These are phyloP conservation scores for Elsinoe australis DNA, from an alignment of 2,329 filamentous ascomycete species.

Conservation along the genomic window DNA sequence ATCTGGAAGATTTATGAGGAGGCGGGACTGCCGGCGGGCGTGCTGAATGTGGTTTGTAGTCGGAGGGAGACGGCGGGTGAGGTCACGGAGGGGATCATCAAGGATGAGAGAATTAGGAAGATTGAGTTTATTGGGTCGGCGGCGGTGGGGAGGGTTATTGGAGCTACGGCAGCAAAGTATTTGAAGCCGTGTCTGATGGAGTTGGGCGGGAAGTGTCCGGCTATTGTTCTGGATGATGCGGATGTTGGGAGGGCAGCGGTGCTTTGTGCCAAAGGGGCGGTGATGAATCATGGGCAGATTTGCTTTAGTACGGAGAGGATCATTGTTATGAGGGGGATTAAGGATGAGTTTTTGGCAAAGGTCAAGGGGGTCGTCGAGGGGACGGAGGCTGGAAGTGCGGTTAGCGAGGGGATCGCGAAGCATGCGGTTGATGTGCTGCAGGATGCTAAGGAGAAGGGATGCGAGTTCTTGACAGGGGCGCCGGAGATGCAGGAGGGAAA, in stretches of 20 bases:
- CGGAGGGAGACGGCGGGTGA: slow-evolving; percentile 51
- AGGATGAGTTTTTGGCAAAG: slow-evolving; percentile 44
- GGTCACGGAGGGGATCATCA: slow-evolving; percentile 34
- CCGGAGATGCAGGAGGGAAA: slow-evolving; percentile 18
- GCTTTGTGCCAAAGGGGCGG: slow-evolving; percentile 9
- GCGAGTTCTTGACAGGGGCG: slow-evolving; percentile 24
- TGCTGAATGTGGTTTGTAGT: slow-evolving; percentile 48
- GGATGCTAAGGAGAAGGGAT: slow-evolving; percentile 25
- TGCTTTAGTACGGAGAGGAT: slow-evolving; percentile 80
- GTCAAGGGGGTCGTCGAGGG: slow-evolving; percentile 36
- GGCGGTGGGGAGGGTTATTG: slow-evolving; percentile 24
- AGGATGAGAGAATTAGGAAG: slow-evolving; percentile 28
- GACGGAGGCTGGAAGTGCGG: slow-evolving; percentile 19
- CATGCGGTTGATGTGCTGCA: slow-evolving; percentile 28
- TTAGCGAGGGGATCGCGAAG: slow-evolving; percentile 24
- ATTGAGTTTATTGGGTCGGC: slow-evolving; percentile 31
- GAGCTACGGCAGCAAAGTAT: slow-evolving; percentile 28
- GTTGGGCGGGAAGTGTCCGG: slow-evolving; percentile 38
- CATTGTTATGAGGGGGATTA: slow-evolving; percentile 51
- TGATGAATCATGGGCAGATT: slow-evolving; percentile 20
- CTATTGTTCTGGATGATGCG: slow-evolving; percentile 38
- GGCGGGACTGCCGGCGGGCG: slow-evolving; percentile 41
- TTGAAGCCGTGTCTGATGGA: slow-evolving; percentile 41
- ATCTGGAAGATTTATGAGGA: slow-evolving; percentile 34
- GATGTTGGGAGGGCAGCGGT: slow-evolving; percentile 29